Evolutionary conservation across 2,329 filamentous ascomycete genomes (phyloP).

Genomic region (Sclerotinia spermophila): DNA sequence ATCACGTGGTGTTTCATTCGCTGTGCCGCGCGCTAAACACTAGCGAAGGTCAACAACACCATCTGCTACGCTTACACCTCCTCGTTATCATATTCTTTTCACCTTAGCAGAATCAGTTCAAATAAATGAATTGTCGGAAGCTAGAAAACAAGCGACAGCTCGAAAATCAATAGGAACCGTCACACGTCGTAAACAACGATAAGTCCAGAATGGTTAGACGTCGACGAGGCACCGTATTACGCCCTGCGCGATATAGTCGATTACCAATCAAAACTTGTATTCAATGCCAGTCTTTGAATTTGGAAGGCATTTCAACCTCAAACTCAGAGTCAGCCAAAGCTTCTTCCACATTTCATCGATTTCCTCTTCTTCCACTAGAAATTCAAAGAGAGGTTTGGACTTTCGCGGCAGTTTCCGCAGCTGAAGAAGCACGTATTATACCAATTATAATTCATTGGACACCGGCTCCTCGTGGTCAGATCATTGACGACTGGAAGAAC

Average conservation of each 20-base stretch:
- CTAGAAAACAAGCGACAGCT: not conserved
- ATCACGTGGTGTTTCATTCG: too few species aligned
- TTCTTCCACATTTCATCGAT: not conserved
- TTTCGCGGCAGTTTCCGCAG: not conserved
- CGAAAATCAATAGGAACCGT: too few species aligned
- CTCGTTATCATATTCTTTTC: not conserved
- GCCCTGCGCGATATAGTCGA: too few species aligned
- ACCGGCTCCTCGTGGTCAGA: not conserved
- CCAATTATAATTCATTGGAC: not conserved
- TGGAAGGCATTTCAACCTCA: too few species aligned
- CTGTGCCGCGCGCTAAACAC: not conserved
- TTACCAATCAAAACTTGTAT: too few species aligned
- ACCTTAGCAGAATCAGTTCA: not conserved
- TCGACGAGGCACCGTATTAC: too few species aligned
- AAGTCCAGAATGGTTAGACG: too few species aligned
- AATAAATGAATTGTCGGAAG: not conserved
- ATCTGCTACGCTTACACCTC: not conserved
- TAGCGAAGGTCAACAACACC: not conserved
- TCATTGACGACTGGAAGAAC: not conserved
- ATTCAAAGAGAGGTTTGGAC: not conserved
- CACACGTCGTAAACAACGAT: too few species aligned
- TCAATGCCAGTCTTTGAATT: too few species aligned
- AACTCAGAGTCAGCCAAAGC: too few species aligned
- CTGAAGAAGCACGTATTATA: not conserved
- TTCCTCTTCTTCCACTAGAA: not conserved